Base-by-base conservation (phyloP, 2,329 filamentous ascomycete genomes). In the Trichothecium roseum region DNA sequence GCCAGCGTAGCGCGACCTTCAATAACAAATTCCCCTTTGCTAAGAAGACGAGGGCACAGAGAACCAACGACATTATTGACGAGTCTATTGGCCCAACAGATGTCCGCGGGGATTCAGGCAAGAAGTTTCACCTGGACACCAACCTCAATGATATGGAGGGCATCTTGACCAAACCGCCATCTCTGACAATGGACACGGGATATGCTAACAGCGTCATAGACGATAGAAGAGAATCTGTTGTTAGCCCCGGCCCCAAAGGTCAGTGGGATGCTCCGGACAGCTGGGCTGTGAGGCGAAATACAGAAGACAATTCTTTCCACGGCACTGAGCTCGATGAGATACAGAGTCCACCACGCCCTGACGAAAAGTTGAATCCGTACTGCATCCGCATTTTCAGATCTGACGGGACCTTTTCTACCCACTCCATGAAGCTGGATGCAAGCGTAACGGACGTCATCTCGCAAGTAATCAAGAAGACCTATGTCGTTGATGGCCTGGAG, bases 381-480 rank as follows among this genome's bases (percentile, higher is more conserved):
- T 96, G 88, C 55, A 91, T 98, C 52, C 85, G 91, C 24, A 85
- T 98, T 27, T 98, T 98, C 64, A 81, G 88, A 40, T 81, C 83
- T 8, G 89, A 98, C 54, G 86, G 83, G 18, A 95, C 91, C 0
- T 98, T 96, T 62, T 85, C 87, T 6, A 95, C 91, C 0, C 72
- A 98, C 34, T 89, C 87, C 20, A 81, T 89, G 57, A 69, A 79
- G 3, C 64, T 96, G 35, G 85, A 88, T 50, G 81, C 89, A 4
- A 88, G 82, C 1, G 89, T 94, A 14, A 71, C 75, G 14, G 89
- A 98, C 39, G 80, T 96, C 30, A 80, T 96, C 44, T 72, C 78
- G n/a, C 84, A 91, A 54, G 74, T 98, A 44, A 82, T 89, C 38
- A 93, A 91, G 63, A 96, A 96, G 63, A 93, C 89, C 3, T 91